These are phyloP conservation scores for Kwoniella mangroviensis DNA, from an alignment of 768 basidiomycete genomes.

Conservation along the genomic window DNA sequence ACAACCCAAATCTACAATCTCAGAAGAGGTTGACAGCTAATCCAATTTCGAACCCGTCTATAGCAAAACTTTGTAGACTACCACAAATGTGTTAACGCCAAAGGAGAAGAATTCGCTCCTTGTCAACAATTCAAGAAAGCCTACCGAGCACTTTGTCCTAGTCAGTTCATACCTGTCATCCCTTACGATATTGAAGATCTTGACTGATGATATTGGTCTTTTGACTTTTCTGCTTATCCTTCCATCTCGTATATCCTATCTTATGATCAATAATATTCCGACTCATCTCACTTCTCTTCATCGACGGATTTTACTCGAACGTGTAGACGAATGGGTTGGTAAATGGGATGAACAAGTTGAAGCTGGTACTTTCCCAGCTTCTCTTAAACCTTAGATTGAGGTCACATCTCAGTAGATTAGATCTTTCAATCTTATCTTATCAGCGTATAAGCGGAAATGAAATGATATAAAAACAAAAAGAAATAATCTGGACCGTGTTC, in stretches of 20 bases:
- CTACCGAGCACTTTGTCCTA: constrained; percentile 96
- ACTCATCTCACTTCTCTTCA: not conserved
- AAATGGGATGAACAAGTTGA: constrained; percentile 97
- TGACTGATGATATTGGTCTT: too few relatives aligned
- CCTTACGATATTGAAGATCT: too few relatives aligned
- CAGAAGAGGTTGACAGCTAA: too few relatives aligned
- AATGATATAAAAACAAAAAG: not conserved
- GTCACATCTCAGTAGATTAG: not conserved
- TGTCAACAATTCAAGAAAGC: constrained; percentile 98
- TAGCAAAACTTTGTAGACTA: constrained; percentile 98
- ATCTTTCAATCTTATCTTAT: not conserved
- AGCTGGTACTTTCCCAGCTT: constrained; percentile 87
- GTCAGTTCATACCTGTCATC: too few relatives aligned
- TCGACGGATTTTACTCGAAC: not conserved
- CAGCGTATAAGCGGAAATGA: not conserved
- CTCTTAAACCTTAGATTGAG: constrained; percentile 70
- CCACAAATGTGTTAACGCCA: constrained; percentile 95
- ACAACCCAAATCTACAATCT: too few relatives aligned
- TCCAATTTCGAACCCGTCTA: too few relatives aligned
- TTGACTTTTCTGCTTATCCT: too few relatives aligned
- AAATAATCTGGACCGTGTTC: not conserved
- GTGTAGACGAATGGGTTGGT: constrained; percentile 61
- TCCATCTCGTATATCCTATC: not conserved
- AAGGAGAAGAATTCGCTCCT: constrained; percentile 96
- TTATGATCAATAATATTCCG: not conserved